These are phyloP conservation scores for Zea mays DNA, from an alignment of 176 grass and related monocot species.

Conservation along the genomic window DNA sequence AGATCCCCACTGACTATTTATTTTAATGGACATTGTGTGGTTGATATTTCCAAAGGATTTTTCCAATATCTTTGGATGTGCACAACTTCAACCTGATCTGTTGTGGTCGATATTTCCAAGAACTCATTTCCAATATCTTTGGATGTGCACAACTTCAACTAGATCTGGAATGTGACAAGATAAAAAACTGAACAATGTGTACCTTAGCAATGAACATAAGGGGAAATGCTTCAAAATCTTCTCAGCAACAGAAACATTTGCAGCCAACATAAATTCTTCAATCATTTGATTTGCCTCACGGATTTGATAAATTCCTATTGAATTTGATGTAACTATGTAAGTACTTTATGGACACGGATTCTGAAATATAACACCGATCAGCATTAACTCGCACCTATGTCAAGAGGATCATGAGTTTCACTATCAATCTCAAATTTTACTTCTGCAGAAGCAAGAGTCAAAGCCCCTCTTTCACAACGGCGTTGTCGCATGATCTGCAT, in stretches of 20 bases:
- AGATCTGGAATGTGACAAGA: constrained; percentile 16
- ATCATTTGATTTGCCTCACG: constrained; percentile 99
- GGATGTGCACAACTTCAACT: constrained; percentile 11
- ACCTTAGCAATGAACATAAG: constrained; percentile 85
- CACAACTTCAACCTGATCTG: constrained; percentile 1
- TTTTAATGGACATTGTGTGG: neutral
- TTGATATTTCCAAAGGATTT: neutral
- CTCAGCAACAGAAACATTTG: constrained; percentile 91
- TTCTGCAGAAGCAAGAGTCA: constrained; percentile 98
- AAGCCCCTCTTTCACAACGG: constrained; percentile 82
- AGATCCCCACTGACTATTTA: neutral
- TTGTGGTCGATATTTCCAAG: neutral
- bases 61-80: constrained; percentile 21
- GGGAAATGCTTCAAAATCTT: constrained; percentile 96
- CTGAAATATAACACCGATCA: constrained; percentile 17
- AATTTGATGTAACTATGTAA: constrained; percentile 28
- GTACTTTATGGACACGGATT: constrained; percentile 34
- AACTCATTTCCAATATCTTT: neutral
- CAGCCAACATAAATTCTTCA: constrained; percentile 98
- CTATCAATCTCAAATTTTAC: constrained; percentile 99
- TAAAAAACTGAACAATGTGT: constrained; percentile 22
- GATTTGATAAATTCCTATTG: constrained; percentile 97
- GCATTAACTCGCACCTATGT: constrained; percentile 69
- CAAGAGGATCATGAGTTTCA: constrained; percentile 99
- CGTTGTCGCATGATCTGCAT: constrained; percentile 82